These are phyloP conservation scores for Trichophyton rubrum DNA, from an alignment of 2,329 filamentous ascomycete genomes.

Conservation along the genomic window DNA sequence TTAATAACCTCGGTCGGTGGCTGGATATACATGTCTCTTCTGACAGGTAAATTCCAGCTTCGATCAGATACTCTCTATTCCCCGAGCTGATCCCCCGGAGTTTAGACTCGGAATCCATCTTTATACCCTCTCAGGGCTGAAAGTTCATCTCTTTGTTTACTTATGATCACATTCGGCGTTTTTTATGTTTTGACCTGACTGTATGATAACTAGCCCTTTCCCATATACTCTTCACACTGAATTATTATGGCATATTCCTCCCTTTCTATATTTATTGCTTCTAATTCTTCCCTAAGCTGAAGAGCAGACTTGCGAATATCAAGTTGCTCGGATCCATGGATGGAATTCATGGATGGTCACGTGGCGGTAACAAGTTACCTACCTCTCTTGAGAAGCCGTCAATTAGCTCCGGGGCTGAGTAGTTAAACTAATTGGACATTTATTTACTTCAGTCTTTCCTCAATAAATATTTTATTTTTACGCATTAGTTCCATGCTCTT, in stretches of 20 bases:
- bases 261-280: neutral
- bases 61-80: neutral
- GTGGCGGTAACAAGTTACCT: neutral
- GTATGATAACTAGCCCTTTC: constrained; percentile 1
- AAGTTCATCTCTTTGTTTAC: neutral
- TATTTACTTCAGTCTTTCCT: neutral
- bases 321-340: too few species aligned
- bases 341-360: neutral
- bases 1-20: neutral
- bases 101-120: neutral
- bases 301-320: neutral
- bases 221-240: neutral
- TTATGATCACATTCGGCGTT: neutral
- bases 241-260: neutral
- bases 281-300: neutral
- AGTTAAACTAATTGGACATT: too few species aligned
- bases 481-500: constrained; percentile 12
- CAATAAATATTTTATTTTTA: neutral
- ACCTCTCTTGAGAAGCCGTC: too few species aligned
- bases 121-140: neutral
- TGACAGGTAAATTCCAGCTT: neutral
- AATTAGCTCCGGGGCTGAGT: neutral
- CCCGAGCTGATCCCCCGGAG: neutral
- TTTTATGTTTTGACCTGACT: neutral
- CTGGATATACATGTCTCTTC: neutral